phyloP scores from a whole-genome alignment of 257 asterid species.

The Solanum medicagineum region DNA sequence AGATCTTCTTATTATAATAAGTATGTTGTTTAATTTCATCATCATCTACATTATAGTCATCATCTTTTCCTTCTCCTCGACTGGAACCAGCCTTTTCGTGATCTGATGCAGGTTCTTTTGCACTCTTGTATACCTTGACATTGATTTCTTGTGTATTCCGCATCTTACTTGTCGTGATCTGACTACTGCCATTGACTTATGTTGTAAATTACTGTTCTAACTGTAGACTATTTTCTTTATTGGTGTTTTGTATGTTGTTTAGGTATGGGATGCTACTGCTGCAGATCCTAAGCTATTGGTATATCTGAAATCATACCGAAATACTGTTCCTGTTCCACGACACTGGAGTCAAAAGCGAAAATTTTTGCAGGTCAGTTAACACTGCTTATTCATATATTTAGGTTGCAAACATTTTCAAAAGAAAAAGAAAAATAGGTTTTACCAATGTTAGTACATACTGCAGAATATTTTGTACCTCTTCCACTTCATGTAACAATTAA shows the following conservation, averaged over 20 bases:
- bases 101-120: not conserved
- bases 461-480: not conserved
- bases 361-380: conserved; percentile 75
- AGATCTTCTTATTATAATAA: not conserved
- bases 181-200: not conserved
- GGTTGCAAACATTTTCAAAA: not conserved
- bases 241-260: conserved; percentile 6
- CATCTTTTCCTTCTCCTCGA: not conserved
- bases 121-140: not conserved
- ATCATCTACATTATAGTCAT: not conserved
- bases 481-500: not conserved
- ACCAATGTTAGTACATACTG: not conserved
- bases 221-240: not conserved
- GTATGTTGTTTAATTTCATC: not conserved
- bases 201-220: not conserved
- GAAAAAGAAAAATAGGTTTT: not conserved
- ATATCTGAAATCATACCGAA: conserved; percentile 81
- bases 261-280: conserved; percentile 99
- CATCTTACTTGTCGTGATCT: not conserved
- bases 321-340: conserved; percentile 96
- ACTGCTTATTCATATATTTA: not conserved
- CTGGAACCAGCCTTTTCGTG: not conserved
- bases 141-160: not conserved
- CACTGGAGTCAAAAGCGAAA: conserved; percentile 98
- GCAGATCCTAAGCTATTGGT: conserved; percentile 89